Conservation (phyloP, 345 rosid genomes). For the Dipteronia dyeriana region DNA sequence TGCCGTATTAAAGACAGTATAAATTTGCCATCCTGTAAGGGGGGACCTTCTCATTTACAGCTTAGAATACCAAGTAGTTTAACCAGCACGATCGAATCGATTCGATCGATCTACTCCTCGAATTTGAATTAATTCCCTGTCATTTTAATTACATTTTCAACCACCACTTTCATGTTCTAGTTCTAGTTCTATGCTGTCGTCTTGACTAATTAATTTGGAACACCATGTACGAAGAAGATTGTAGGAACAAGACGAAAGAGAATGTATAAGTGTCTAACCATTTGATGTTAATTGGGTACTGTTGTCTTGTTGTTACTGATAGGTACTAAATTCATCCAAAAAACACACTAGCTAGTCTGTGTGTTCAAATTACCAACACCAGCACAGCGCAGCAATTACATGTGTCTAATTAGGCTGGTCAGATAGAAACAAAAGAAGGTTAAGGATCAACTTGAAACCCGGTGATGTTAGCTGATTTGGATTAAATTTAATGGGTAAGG, state of each 20-base stretch:
- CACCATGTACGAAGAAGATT: not conserved
- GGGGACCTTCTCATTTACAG: not conserved
- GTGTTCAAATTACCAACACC: not conserved
- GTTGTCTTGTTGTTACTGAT: too few species aligned
- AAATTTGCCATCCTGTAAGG: constrained; percentile 10
- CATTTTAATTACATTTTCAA: not conserved
- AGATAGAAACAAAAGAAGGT: not conserved
- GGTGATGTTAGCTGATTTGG: too few species aligned
- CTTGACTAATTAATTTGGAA: not conserved
- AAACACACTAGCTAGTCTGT: not conserved
- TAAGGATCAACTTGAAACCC: not conserved
- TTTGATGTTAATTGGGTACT: too few species aligned
- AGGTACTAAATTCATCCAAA: too few species aligned
- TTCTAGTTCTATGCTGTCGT: not conserved
- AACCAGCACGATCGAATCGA: too few species aligned
- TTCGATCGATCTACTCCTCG: not conserved
- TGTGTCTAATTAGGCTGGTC: not conserved
- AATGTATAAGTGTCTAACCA: too few species aligned
- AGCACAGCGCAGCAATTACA: not conserved
- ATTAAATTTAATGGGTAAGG: too few species aligned
- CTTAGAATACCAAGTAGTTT: not conserved
- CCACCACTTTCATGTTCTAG: not conserved
- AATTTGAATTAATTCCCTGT: not conserved
- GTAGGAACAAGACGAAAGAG: not conserved
- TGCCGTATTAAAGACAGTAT: not conserved